Evolutionary conservation across 192 early-diverging fungal species (phyloP), one percentile per base, ranked within the genome.

Genomic region (Paraglomus occultum): DNA sequence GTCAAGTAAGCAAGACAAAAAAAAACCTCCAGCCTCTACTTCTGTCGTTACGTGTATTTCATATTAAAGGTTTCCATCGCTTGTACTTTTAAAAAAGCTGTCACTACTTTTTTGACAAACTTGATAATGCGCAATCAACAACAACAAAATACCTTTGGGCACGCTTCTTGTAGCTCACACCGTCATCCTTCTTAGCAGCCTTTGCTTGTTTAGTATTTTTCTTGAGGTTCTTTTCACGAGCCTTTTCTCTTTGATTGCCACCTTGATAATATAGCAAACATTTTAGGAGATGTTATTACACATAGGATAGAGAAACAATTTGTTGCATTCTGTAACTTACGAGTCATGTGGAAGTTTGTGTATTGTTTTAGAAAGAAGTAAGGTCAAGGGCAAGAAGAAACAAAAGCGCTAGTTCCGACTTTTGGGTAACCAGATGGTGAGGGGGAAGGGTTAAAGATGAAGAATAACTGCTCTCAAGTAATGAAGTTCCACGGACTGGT

Each of bases 221-320:
- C 63, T 83, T 83, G 23, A 64, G 18, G 61, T 76, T 77, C 68
- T 83, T 83, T 51, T 64, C 50, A 39, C 82, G 82, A 72, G 77
- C 80, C 39, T 77, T 74, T 60, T 83, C 82, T 70, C 82, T 74
- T 66, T 83, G 82, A 60, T 83, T 83, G 23, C 82, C 82, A 74
- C 82, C 82, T 83, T 47, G 45, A 52, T 5, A 42, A 1, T 6
- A 51, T 39, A 62, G 20, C 15, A 57, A 55, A 57, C 18, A 20
- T 31, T 23, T 46, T 18, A 22, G 62, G 10, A 51, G 38, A 20
- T 6, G 10, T 4, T 42, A 18, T 64, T 42, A 11, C 20, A 10
- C 1, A 55, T 11, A 17, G 7, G 53, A 10, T 31, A 57, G 11
- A 18, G 50, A 14, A 3, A 51, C 12, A 18, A 18, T 51, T 14